phyloP scores from a whole-genome alignment of 2,329 filamentous ascomycete genomes.

The Byssoonygena ceratinophila region DNA sequence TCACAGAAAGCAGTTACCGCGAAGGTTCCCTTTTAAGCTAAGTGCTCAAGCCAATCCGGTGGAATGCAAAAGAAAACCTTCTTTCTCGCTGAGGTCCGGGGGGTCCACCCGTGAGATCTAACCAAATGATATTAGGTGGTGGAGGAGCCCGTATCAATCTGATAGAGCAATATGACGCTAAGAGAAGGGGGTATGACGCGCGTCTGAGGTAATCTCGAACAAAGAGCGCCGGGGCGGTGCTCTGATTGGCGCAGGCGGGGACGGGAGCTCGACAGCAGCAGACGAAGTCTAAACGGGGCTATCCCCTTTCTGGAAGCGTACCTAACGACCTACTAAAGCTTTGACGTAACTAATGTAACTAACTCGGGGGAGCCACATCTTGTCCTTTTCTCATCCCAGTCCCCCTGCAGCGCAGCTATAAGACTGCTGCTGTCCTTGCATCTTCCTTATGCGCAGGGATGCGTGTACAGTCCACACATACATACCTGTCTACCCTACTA shows the following conservation, averaged over 20 bases:
- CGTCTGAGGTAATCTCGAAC: not conserved
- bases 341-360: not conserved
- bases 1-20: conserved; percentile 5
- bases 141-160: too few species aligned
- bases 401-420: too few species aligned
- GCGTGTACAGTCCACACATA: too few species aligned
- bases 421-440: too few species aligned
- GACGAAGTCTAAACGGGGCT: not conserved
- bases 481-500: too few species aligned
- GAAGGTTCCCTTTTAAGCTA: not conserved
- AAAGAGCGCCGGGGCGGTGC: not conserved
- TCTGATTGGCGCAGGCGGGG: not conserved
- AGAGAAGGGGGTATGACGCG: not conserved
- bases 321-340: not conserved
- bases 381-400: too few species aligned
- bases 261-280: not conserved
- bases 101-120: too few species aligned
- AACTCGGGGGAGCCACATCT: too few species aligned
- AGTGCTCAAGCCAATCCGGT: not conserved
- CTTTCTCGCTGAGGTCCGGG: not conserved
- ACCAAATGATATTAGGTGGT: too few species aligned
- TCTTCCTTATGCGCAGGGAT: too few species aligned
- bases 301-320: too few species aligned
- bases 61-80: not conserved
- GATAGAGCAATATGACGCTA: not conserved